phyloP scores from a whole-genome alignment of 2,329 filamentous ascomycete species.

The Dothiorella sarmentorum region DNA sequence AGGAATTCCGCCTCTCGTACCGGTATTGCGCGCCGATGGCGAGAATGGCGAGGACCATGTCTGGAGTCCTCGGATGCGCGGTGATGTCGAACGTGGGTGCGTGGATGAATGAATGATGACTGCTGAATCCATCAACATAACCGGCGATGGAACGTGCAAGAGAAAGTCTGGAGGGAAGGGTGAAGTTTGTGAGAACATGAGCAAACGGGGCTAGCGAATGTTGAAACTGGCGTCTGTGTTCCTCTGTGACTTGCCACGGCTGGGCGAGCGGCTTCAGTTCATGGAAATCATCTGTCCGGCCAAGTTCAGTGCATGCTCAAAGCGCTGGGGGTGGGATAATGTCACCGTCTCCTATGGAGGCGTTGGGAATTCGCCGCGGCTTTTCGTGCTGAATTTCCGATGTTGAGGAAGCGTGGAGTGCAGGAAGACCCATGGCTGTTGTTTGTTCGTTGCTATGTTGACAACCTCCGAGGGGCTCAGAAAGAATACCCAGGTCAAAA shows the following conservation, averaged over 20 bases:
- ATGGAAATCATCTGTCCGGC: conserved; percentile 6
- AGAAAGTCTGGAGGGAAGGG: conserved; percentile 2
- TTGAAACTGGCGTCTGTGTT: neutral
- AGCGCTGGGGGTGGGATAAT: conserved; percentile 18
- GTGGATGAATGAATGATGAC: conserved; percentile 8
- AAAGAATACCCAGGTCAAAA: neutral
- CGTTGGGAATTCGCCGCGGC: neutral
- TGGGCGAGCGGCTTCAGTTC: conserved; percentile 10
- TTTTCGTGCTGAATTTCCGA: neutral
- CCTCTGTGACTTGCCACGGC: conserved; percentile 6
- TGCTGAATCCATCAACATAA: conserved; percentile 9
- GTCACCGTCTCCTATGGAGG: conserved; percentile 4
- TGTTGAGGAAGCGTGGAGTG: too few species aligned
- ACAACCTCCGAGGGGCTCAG: neutral
- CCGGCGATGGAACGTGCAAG: neutral
- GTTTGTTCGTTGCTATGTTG: neutral
- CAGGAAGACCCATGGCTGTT: neutral
- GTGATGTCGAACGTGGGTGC: conserved; percentile 2
- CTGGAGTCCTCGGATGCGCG: neutral
- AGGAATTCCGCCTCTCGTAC: neutral
- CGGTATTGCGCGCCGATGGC: conserved; percentile 12
- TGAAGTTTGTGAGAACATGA: neutral
- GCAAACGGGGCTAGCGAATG: neutral
- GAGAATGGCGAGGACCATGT: neutral
- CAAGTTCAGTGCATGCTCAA: neutral